A percentile compares a stretch with the other conserved stretches of the same genome.
These are phyloP conservation scores for Penicillium samsonianum DNA, from an alignment of 495 filamentous ascomycete genomes.

Conservation along the genomic window DNA sequence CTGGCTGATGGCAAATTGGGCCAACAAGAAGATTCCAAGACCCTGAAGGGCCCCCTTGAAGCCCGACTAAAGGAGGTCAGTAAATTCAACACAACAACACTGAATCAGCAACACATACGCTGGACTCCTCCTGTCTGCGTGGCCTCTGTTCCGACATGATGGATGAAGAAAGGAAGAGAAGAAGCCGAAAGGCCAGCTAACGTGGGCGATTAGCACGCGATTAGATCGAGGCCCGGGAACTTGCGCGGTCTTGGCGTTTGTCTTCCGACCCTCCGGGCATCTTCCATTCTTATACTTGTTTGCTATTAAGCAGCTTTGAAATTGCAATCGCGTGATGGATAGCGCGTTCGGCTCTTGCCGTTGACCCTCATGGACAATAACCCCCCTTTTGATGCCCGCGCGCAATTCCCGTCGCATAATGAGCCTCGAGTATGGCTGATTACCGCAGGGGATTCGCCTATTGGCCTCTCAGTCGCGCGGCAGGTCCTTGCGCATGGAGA, in stretches of 20 bases:
- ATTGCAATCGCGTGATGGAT: conserved; percentile 35
- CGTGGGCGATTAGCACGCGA: neutral
- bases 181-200: conserved; percentile 26
- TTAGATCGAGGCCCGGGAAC: conserved; percentile 12
- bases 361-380: conserved; percentile 43
- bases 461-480: conserved; percentile 69
- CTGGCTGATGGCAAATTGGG: conserved; percentile 63
- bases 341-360: conserved; percentile 28
- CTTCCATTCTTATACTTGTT: neutral
- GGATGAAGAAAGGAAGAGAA: conserved; percentile 22
- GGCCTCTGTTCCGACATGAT: conserved; percentile 49
- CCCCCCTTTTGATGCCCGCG: conserved; percentile 41
- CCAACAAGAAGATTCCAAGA: conserved; percentile 67
- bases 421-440: conserved; percentile 81
- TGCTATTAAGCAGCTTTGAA: conserved; percentile 1
- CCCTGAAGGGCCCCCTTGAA: conserved; percentile 62
- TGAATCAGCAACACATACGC: conserved; percentile 32
- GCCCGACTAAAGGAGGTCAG: conserved; percentile 47
- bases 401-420: conserved; percentile 59
- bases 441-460: conserved; percentile 79
- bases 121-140: conserved; percentile 42
- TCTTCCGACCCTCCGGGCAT: conserved; percentile 17
- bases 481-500: conserved; percentile 84
- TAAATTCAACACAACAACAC: conserved; percentile 6
- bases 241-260: conserved; percentile 30